Evolutionary conservation across 805 yeast species (phyloP).

Genomic region (Hanseniaspora valbyensis): DNA sequence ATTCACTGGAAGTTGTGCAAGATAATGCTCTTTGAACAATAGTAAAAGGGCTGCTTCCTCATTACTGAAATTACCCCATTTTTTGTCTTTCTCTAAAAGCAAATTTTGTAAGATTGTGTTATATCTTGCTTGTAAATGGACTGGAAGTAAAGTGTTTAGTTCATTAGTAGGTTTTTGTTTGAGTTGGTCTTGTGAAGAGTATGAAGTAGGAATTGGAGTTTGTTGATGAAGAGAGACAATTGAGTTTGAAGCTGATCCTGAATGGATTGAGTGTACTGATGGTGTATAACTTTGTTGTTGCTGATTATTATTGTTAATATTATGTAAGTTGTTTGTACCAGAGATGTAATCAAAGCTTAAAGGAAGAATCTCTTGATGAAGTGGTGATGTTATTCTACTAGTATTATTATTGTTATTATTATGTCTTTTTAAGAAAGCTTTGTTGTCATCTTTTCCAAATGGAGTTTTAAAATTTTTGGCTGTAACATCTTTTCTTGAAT

Average conservation of each 20-base stretch:
- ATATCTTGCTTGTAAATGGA: neutral
- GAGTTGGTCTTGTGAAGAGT: neutral
- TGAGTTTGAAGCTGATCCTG: neutral
- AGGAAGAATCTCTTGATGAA: neutral
- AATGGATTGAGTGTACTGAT: constrained; percentile 3
- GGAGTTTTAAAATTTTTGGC: constrained; percentile 10
- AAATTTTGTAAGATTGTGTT: neutral
- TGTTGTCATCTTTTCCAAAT: constrained; percentile 6
- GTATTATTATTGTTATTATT: neutral
- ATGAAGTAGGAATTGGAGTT: neutral
- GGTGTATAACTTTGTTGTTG: constrained; percentile 5
- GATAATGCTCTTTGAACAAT: constrained; percentile 10
- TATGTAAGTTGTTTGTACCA: neutral
- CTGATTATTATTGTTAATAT: neutral
- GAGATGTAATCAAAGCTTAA: neutral
- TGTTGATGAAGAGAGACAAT: neutral
- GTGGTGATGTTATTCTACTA: neutral
- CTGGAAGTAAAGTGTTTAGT: neutral
- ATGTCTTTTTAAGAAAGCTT: constrained; percentile 13
- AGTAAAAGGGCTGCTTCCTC: constrained; percentile 11
- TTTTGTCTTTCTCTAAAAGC: neutral
- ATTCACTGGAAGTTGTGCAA: constrained; percentile 13
- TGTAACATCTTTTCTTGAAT: constrained; percentile 5
- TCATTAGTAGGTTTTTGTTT: neutral
- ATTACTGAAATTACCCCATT: constrained; percentile 3